phyloP scores from a whole-genome alignment of 441 rosid genomes.

The Brassica hybrid region DNA sequence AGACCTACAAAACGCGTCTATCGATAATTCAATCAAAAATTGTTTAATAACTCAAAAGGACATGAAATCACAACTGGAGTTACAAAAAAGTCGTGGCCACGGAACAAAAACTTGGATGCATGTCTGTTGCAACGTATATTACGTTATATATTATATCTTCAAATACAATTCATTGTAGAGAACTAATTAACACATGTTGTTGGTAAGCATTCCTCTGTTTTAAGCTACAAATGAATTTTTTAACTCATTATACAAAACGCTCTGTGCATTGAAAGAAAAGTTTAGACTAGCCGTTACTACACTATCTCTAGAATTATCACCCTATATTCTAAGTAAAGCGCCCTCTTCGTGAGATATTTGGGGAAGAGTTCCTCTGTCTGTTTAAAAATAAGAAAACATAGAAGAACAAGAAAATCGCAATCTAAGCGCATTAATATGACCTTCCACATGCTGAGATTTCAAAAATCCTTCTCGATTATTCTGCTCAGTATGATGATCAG shows the following conservation, averaged over 20 bases:
- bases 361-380: background rate
- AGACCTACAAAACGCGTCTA: conserved; percentile 37
- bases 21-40: conserved; percentile 14
- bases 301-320: background rate
- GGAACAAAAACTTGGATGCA: conserved; percentile 32
- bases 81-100: background rate
- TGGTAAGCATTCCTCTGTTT: conserved; percentile 16
- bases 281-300: conserved; percentile 1
- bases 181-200: background rate
- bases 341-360: background rate
- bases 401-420: background rate
- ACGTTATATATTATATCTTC: conserved; percentile 4
- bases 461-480: no score
- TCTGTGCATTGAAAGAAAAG: conserved; percentile 5
- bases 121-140: conserved; percentile 30
- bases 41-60: conserved; percentile 8
- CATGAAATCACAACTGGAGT: conserved; percentile 18
- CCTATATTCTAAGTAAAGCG: background rate
- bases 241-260: background rate
- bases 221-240: background rate
- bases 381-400: background rate
- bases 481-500: no score
- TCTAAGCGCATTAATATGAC: background rate
- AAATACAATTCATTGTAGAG: background rate
- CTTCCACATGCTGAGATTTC: no score